Evolutionary conservation across 23 red algal species (phyloP).

Genomic region (Chondrus crispus): DNA sequence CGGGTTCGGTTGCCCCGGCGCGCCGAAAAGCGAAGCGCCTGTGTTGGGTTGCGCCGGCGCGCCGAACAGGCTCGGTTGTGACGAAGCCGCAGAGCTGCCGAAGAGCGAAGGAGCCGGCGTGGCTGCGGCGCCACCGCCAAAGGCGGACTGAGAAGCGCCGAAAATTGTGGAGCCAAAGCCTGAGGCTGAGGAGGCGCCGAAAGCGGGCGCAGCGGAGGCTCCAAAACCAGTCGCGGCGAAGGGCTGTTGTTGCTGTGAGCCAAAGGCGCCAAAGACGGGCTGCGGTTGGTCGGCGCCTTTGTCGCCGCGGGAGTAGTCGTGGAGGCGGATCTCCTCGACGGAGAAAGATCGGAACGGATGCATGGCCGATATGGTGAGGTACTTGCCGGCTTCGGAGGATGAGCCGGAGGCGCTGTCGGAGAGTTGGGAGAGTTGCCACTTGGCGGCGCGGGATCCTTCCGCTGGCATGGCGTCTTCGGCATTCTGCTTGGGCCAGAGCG

Average conservation of each 20-base stretch:
- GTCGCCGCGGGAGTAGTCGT: constrained; percentile 71
- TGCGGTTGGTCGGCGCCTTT: constrained; percentile 25
- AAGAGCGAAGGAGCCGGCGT: background rate
- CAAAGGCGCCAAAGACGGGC: background rate
- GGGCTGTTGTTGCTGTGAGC: background rate
- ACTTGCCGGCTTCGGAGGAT: constrained; percentile 18
- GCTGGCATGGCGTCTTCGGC: background rate
- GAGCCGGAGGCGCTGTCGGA: background rate
- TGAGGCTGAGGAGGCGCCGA: constrained; percentile 21
- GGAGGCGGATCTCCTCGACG: constrained; percentile 72
- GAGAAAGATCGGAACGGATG: constrained; percentile 34
- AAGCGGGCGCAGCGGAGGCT: constrained; percentile 15
- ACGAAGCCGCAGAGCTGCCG: too few species aligned
- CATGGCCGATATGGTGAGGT: constrained; percentile 46
- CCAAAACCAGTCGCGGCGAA: constrained; percentile 3
- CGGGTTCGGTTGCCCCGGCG: background rate
- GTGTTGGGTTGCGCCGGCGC: too few species aligned
- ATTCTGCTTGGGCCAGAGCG: background rate
- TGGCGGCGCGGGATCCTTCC: constrained; percentile 25
- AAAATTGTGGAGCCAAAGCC: background rate
- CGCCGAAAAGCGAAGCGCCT: background rate
- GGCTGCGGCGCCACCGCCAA: background rate
- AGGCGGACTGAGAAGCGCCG: constrained; percentile 15
- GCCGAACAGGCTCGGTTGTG: too few species aligned
- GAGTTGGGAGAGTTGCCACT: constrained; percentile 34